Percentiles rank a stretch among this genome's conserved stretches.
phyloP scores from a whole-genome alignment of 2,329 filamentous ascomycete genomes.

The Colletotrichum abscissum region DNA sequence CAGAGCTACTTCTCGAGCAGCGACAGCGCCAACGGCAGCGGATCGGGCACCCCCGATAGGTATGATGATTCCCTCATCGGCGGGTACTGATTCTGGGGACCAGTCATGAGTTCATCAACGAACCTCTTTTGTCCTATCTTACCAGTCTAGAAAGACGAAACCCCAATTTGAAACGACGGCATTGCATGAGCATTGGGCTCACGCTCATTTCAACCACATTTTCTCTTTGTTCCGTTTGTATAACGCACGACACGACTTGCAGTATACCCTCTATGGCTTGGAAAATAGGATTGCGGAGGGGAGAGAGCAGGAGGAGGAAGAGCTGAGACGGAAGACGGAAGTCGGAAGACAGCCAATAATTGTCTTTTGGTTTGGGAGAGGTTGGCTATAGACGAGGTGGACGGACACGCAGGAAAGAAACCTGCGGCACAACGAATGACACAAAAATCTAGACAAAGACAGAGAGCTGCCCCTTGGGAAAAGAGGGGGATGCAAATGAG shows the following conservation, averaged over 20 bases:
- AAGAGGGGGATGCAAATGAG: background rate
- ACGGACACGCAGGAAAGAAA: background rate
- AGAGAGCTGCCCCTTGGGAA: conserved; percentile 8
- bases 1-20: conserved; percentile 73
- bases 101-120: background rate
- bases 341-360: background rate
- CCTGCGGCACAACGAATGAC: background rate
- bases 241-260: conserved; percentile 33
- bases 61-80: conserved; percentile 33
- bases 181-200: background rate
- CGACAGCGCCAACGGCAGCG: conserved; percentile 53
- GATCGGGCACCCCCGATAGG: conserved; percentile 48
- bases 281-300: conserved; percentile 1
- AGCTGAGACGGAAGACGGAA: background rate
- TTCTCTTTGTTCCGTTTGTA: conserved; percentile 35
- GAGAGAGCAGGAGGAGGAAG: background rate
- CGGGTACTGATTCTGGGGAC: conserved; percentile 18
- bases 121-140: conserved; percentile 1
- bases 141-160: conserved; percentile 16
- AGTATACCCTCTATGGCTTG: conserved; percentile 35
- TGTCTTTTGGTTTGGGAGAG: background rate
- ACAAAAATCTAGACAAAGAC: conserved; percentile 31
- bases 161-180: conserved; percentile 11
- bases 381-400: background rate
- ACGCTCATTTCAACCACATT: conserved; percentile 19